Percentiles rank a stretch among this genome's conserved stretches.
phyloP scores from a whole-genome alignment of 176 grass and related monocot genomes.

The Puccinellia tenuiflora region DNA sequence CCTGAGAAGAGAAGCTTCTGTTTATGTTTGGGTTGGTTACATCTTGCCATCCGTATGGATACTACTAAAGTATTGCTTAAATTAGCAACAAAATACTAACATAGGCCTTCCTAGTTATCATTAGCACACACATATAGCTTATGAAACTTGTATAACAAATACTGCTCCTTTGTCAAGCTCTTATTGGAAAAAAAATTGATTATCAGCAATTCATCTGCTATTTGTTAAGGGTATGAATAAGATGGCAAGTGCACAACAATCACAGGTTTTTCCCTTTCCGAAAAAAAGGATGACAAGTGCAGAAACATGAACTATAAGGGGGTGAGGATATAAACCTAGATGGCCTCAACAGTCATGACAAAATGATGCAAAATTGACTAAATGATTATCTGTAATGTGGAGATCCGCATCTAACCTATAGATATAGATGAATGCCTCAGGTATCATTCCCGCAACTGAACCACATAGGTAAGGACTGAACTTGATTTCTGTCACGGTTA shows the following conservation, averaged over 20 bases:
- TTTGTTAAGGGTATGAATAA: neutral
- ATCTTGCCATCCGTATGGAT: neutral
- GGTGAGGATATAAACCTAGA: neutral
- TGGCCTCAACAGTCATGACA: neutral
- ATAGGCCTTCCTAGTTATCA: neutral
- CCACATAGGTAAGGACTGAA: conserved; percentile 85
- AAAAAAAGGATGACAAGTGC: too few species aligned
- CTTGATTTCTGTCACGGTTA: conserved; percentile 76
- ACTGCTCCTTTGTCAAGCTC: neutral
- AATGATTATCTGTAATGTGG: neutral
- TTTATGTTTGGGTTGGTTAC: neutral
- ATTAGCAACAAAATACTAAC: neutral
- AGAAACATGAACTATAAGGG: neutral
- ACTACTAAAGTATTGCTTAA: neutral
- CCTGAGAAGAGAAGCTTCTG: neutral
- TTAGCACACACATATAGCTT: neutral
- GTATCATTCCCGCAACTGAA: conserved; percentile 94
- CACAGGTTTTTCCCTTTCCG: too few species aligned
- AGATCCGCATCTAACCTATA: conserved; percentile 61
- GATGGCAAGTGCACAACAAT: neutral
- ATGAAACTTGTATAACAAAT: neutral
- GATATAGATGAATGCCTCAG: conserved; percentile 92
- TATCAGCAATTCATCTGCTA: neutral
- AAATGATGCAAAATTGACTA: neutral
- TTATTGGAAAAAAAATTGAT: neutral